Evolutionary conservation across 2,329 filamentous ascomycete species (phyloP).

Genomic region (Diaporthe humulicola): DNA sequence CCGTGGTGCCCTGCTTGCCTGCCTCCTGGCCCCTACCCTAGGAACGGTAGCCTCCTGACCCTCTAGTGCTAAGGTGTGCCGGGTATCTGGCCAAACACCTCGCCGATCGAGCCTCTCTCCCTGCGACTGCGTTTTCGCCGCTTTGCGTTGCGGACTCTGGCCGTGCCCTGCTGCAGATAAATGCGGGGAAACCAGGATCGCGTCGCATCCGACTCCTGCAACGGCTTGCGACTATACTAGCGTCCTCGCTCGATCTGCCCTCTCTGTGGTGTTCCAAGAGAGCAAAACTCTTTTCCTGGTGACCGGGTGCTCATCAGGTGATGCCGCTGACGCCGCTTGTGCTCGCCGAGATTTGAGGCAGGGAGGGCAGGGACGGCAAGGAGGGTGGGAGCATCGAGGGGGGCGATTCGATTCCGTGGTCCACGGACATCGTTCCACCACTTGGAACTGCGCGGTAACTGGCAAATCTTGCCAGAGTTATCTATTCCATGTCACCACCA

Average conservation of each 20-base stretch:
- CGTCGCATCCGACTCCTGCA: slow-evolving; percentile 29
- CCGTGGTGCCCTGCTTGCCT: neutral
- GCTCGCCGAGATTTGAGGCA: slow-evolving; percentile 24
- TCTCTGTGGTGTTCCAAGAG: slow-evolving; percentile 13
- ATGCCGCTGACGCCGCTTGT: slow-evolving; percentile 19
- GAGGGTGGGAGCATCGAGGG: neutral
- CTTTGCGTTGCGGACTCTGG: slow-evolving; percentile 32
- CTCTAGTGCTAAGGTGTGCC: slow-evolving; percentile 9
- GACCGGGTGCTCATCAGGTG: slow-evolving; percentile 20
- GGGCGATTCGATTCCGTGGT: neutral
- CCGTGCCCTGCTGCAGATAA: slow-evolving; percentile 38
- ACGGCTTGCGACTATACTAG: slow-evolving; percentile 24
- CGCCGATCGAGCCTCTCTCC: slow-evolving; percentile 4
- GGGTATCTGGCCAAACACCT: slow-evolving; percentile 10
- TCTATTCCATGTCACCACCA: neutral
- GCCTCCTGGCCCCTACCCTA: too few relatives aligned
- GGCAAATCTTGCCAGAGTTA: neutral
- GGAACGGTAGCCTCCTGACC: slow-evolving; percentile 15
- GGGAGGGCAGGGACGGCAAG: neutral
- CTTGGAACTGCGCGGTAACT: neutral
- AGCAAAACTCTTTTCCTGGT: slow-evolving; percentile 6
- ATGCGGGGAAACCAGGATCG: slow-evolving; percentile 39
- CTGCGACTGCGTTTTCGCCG: slow-evolving; percentile 12
- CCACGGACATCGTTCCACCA: slow-evolving; percentile 9
- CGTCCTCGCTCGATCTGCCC: slow-evolving; percentile 6